Evolutionary conservation across 306 rosid genomes (phyloP), one percentile per base, ranked within the genome.

Genomic region (Begonia masoniana): DNA sequence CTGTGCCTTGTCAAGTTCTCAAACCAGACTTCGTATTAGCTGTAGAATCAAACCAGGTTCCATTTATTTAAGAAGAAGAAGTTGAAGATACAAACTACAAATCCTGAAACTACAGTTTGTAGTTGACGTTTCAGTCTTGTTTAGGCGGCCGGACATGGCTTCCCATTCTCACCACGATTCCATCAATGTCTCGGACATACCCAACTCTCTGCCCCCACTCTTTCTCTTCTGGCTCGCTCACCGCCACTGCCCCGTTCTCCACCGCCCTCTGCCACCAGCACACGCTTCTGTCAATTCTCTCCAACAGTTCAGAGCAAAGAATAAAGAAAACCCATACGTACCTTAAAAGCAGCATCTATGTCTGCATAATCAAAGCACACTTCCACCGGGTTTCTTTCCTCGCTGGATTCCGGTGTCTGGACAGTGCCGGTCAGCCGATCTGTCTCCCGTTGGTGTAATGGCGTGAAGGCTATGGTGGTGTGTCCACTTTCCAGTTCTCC

Each of bases 141-240:
- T 69, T 61, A 0, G 71, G 68, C 49, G 76, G 76, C 12, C 69
- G 71, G 31, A 89, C 81, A 15, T 75, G 60, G 73, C 88, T 81
- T 54, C 94, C 88, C 68, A 91, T 70, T 70, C 96, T 80, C 24
- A 83, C 78, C 15, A 85, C 88, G 17, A 72, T 71, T 55, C 94
- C 96, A 55, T 91, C 89, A 9, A 70, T 67, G 55, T 85, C 97
- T 47, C 81, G 75, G 7, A 91, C 94, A 31, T 83, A 91, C 8
- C 96, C 92, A 15, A 85, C 94, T 68, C 71, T 91, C 73, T 85
- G 97, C 0, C 83, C 89, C 97, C 92, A 80, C 61, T 85, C 95
- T 62, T 81, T 85, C 9, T 39, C 15, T 62, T 80, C 88, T 3
- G 94, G 97, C 71, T 63, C 55, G 50, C 85, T 80, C 76, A 85